phyloP scores from a whole-genome alignment of 2,329 filamentous ascomycete genomes.

The Fusarium agapanthi region DNA sequence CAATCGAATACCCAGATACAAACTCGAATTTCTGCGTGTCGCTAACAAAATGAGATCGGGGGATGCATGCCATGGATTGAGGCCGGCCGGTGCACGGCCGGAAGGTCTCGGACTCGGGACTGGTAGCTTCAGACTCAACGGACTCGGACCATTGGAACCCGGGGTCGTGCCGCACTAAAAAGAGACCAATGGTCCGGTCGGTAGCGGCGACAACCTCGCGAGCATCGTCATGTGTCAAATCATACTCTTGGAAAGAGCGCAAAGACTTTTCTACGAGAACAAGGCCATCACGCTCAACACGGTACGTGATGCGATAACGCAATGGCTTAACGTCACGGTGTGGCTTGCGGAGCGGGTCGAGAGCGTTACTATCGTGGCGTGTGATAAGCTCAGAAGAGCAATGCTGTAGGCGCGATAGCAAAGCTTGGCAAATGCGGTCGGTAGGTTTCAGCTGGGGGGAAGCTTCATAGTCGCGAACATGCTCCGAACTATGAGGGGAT shows the following conservation, averaged over 20 bases:
- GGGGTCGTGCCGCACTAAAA: constrained; percentile 60
- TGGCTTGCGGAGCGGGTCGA: constrained; percentile 49
- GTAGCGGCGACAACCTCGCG: constrained; percentile 58
- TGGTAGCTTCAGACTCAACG: constrained; percentile 51
- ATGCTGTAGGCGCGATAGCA: constrained; percentile 61
- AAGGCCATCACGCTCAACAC: constrained; percentile 52
- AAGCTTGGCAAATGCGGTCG: constrained; percentile 57
- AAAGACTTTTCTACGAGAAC: constrained; percentile 56
- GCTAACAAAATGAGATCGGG: constrained; percentile 55
- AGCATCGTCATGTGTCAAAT: constrained; percentile 54
- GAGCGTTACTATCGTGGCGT: constrained; percentile 58
- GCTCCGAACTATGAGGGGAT: constrained; percentile 54
- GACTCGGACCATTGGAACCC: constrained; percentile 57
- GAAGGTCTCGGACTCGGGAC: constrained; percentile 50
- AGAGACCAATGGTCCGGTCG: constrained; percentile 61
- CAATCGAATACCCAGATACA: constrained; percentile 60
- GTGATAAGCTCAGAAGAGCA: constrained; percentile 63
- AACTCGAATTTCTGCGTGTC: constrained; percentile 38
- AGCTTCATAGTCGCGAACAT: constrained; percentile 57
- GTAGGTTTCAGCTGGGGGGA: constrained; percentile 55
- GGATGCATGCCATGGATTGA: constrained; percentile 56
- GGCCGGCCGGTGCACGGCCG: constrained; percentile 54
- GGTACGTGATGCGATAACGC: constrained; percentile 59
- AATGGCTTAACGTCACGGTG: constrained; percentile 53
- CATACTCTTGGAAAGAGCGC: constrained; percentile 60